Evolutionary conservation across 225 moss, liverwort and hornwort species (phyloP).

Genomic region (Pseudisothecium myosuroides): DNA sequence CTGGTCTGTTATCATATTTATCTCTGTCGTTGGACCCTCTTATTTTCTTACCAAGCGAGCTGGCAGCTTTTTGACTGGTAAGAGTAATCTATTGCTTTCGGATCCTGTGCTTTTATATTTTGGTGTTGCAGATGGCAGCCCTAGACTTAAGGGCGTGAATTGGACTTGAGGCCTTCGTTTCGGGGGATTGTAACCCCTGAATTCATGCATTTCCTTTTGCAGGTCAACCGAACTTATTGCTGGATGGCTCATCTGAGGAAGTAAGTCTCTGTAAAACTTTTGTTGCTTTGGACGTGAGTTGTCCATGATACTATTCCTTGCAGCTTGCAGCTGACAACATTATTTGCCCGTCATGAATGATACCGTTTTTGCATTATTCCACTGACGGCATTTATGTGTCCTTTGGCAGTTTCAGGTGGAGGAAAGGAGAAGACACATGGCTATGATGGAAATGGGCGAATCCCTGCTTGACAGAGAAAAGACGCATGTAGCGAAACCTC

Average conservation of each 20-base stretch:
- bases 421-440: slow-evolving; percentile 25
- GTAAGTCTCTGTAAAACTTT: neutral
- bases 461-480: neutral
- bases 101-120: neutral
- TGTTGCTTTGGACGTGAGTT: neutral
- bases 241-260: slow-evolving; percentile 25
- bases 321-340: neutral
- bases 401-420: slow-evolving; percentile 19
- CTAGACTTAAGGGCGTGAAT: neutral
- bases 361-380: neutral
- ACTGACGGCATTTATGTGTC: neutral
- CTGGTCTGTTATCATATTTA: slow-evolving; percentile 7
- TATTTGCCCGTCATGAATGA: neutral
- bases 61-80: slow-evolving; percentile 15
- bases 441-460: slow-evolving; percentile 16
- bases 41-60: slow-evolving; percentile 9
- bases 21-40: slow-evolving; percentile 23
- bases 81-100: neutral
- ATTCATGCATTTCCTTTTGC: neutral
- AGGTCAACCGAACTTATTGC: slow-evolving; percentile 11
- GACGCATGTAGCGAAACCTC: neutral
- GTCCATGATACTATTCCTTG: neutral
- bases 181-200: neutral
- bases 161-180: neutral
- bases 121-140: neutral